Conservation (phyloP, 2,329 filamentous ascomycete genomes). For the Ophiostoma ips region DNA sequence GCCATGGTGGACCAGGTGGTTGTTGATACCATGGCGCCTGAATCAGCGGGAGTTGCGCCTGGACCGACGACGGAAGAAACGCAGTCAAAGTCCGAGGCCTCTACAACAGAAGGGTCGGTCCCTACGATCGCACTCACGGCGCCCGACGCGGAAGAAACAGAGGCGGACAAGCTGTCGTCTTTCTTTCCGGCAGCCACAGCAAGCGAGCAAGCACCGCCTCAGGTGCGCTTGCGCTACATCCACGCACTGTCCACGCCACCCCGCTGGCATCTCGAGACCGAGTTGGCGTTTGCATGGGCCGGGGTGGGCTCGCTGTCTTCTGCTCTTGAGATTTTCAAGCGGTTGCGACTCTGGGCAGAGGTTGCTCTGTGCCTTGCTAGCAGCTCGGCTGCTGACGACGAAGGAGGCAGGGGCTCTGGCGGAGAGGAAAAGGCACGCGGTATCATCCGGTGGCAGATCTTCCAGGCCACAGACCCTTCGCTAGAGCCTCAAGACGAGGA, state of each 20-base stretch:
- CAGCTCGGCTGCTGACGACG: slow-evolving; percentile 42
- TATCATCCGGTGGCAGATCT: slow-evolving; percentile 67
- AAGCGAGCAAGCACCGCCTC: slow-evolving; percentile 63
- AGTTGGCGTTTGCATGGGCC: slow-evolving; percentile 87
- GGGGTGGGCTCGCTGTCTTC: slow-evolving; percentile 74
- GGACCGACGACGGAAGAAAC: background rate
- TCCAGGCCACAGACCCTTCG: slow-evolving; percentile 41
- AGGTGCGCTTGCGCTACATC: slow-evolving; percentile 67
- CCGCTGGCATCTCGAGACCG: slow-evolving; percentile 86
- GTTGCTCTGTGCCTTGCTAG: slow-evolving; percentile 76
- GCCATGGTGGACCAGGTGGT: slow-evolving; percentile 92
- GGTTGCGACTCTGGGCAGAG: slow-evolving; percentile 87
- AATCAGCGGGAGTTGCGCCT: slow-evolving; percentile 15
- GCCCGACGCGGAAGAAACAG: slow-evolving; percentile 16
- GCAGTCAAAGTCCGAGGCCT: slow-evolving; percentile 17
- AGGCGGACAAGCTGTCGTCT: slow-evolving; percentile 48
- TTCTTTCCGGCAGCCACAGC: slow-evolving; percentile 69
- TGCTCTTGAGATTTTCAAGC: slow-evolving; percentile 89
- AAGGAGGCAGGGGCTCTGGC: slow-evolving; percentile 37
- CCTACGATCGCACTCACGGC: slow-evolving; percentile 33
- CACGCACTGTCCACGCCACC: slow-evolving; percentile 74
- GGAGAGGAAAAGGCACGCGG: slow-evolving; percentile 68
- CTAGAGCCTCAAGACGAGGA: slow-evolving; percentile 22
- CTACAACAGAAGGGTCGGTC: too few relatives aligned
- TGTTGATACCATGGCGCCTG: slow-evolving; percentile 50